These are phyloP conservation scores for Lentinus brumalis DNA, from an alignment of 768 basidiomycete species.

Conservation along the genomic window DNA sequence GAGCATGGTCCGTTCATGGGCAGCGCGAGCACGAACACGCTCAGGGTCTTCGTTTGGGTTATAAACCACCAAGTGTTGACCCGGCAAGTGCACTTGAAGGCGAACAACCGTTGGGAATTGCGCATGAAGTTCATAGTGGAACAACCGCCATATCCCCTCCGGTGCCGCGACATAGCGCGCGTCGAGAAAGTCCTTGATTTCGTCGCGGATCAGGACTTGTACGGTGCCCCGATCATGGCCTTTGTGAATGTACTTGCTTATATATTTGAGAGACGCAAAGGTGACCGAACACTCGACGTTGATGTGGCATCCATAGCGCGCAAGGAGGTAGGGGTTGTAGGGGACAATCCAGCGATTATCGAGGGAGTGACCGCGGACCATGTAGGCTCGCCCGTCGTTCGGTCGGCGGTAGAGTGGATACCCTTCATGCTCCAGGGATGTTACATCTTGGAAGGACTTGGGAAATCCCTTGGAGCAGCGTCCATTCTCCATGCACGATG, in stretches of 20 bases:
- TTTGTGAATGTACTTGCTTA: constrained; percentile 53
- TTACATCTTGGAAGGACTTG: constrained; percentile 38
- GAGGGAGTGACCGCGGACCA: constrained; percentile 24
- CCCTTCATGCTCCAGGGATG: constrained; percentile 39
- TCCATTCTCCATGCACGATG: constrained; percentile 45
- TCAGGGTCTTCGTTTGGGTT: constrained; percentile 30
- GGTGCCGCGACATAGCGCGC: constrained; percentile 39
- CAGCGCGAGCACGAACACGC: constrained; percentile 10
- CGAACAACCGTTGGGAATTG: constrained; percentile 39
- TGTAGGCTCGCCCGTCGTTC: constrained; percentile 34
- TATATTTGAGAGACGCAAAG: constrained; percentile 45
- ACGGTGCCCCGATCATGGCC: constrained; percentile 44
- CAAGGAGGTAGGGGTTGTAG: constrained; percentile 38
- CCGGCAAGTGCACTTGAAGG: constrained; percentile 46
- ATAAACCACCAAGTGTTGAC: constrained; percentile 41
- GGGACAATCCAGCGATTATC: constrained; percentile 48
- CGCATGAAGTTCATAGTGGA: constrained; percentile 35
- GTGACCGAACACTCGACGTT: constrained; percentile 47
- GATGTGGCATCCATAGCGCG: constrained; percentile 48
- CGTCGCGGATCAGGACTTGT: constrained; percentile 33
- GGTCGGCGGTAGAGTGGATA: constrained; percentile 42
- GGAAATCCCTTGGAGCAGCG: constrained; percentile 49
- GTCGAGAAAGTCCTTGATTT: constrained; percentile 39
- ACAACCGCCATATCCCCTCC: constrained; percentile 41
- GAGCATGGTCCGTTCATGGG: constrained; percentile 32